Percentiles rank a stretch among this genome's conserved stretches.
Evolutionary conservation across 176 grass and related monocot species (phyloP).

Genomic region (Puya raimondii): DNA sequence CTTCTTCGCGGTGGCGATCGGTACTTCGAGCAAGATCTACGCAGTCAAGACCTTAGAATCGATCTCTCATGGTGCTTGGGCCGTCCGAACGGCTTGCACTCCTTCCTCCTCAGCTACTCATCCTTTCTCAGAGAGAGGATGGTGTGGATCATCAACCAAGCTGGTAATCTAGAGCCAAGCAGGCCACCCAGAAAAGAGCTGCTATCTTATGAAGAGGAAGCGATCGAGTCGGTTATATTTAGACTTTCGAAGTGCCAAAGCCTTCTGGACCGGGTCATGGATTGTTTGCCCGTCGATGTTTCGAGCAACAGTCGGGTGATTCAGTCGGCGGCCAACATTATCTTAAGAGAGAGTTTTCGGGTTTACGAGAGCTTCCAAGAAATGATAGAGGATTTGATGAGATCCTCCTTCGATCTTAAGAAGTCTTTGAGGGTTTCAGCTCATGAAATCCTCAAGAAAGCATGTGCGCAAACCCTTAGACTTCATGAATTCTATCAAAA

Average conservation of each 20-base stretch:
- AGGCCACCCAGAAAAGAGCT: not conserved
- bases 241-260: slow-evolving; percentile 60
- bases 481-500: slow-evolving; percentile 83
- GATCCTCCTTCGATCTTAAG: slow-evolving; percentile 11
- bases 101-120: slow-evolving; percentile 67
- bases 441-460: slow-evolving; percentile 55
- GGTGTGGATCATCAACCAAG: slow-evolving; percentile 66
- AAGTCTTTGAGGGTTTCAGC: slow-evolving; percentile 30
- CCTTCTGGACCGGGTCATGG: slow-evolving; percentile 71
- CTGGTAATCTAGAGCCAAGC: slow-evolving; percentile 70
- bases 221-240: slow-evolving; percentile 29
- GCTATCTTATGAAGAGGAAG: slow-evolving; percentile 14
- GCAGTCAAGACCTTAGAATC: slow-evolving; percentile 49
- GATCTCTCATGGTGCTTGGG: slow-evolving; percentile 19
- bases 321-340: slow-evolving; percentile 56
- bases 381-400: slow-evolving; percentile 32
- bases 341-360: slow-evolving; percentile 83
- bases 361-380: slow-evolving; percentile 63
- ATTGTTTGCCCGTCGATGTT: slow-evolving; percentile 44
- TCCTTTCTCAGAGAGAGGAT: slow-evolving; percentile 83
- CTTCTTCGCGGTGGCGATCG: slow-evolving; percentile 85
- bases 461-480: slow-evolving; percentile 48
- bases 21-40: slow-evolving; percentile 78
- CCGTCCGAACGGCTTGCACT: slow-evolving; percentile 22
- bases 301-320: slow-evolving; percentile 29